Percentiles rank a stretch among this genome's conserved stretches.
Evolutionary conservation across 2,329 filamentous ascomycete species (phyloP).

Genomic region (Chalara sp.): DNA sequence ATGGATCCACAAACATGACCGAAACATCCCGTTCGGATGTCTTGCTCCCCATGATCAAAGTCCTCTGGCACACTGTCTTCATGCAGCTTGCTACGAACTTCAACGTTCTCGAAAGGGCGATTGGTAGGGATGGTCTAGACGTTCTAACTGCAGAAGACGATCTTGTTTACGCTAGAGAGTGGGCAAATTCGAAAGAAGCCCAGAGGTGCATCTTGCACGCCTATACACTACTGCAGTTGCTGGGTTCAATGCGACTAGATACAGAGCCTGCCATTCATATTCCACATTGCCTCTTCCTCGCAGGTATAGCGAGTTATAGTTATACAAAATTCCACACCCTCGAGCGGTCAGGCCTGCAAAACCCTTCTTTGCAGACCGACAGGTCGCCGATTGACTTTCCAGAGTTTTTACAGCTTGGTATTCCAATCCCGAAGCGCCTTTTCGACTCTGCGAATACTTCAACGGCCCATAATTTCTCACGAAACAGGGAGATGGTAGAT

Average conservation of each 20-base stretch:
- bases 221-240: conserved; percentile 1
- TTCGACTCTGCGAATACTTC: no score
- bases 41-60: conserved; percentile 5
- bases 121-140: conserved; percentile 7
- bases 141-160: not conserved
- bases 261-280: conserved; percentile 9
- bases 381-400: no score
- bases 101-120: conserved; percentile 7
- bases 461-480: no score
- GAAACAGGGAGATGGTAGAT: no score
- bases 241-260: conserved; percentile 3
- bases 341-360: no score
- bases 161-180: conserved; percentile 3
- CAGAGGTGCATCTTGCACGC: conserved; percentile 7
- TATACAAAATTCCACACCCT: no score
- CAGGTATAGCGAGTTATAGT: no score
- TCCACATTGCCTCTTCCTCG: conserved; percentile 8
- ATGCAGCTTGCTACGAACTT: conserved; percentile 9
- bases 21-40: not conserved
- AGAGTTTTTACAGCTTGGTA: no score
- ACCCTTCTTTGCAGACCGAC: no score
- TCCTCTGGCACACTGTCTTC: conserved; percentile 9
- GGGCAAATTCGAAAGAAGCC: conserved; percentile 4
- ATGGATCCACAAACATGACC: not conserved
- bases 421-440: no score